phyloP scores from a whole-genome alignment of 176 grass and related monocot genomes.

The Oryza coarctata region DNA sequence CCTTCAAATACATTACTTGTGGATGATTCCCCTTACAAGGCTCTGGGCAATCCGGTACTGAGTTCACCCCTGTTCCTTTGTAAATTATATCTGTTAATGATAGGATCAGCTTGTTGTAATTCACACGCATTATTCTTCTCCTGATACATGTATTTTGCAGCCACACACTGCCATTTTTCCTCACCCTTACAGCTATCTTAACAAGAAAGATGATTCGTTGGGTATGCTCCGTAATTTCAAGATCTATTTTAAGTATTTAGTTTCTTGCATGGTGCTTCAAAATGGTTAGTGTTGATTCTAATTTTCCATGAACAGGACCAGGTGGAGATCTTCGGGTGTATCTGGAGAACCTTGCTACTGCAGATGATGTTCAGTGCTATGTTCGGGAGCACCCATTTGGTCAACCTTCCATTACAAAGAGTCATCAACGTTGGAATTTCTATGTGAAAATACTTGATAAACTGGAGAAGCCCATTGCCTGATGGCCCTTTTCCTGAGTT shows the following conservation, averaged over 20 bases:
- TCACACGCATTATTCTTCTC: conserved; percentile 21
- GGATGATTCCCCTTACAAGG: conserved; percentile 98
- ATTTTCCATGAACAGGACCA: conserved; percentile 52
- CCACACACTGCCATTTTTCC: conserved; percentile 89
- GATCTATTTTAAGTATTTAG: conserved; percentile 15
- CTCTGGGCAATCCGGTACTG: conserved; percentile 83
- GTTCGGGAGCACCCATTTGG: conserved; percentile 76
- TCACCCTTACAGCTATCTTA: conserved; percentile 48
- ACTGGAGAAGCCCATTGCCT: conserved; percentile 24
- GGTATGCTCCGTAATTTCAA: conserved; percentile 50
- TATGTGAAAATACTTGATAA: conserved; percentile 61
- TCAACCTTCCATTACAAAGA: conserved; percentile 65
- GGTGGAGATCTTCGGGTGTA: conserved; percentile 79
- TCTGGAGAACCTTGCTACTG: conserved; percentile 60
- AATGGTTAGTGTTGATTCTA: conserved; percentile 29
- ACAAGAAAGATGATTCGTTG: conserved; percentile 62
- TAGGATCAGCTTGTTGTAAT: conserved; percentile 25
- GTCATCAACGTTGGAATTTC: conserved; percentile 67
- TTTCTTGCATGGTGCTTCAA: not conserved
- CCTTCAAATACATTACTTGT: conserved; percentile 90
- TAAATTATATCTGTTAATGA: conserved; percentile 1
- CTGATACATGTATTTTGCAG: conserved; percentile 51
- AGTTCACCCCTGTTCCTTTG: conserved; percentile 4
- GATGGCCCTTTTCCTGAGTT: not conserved
- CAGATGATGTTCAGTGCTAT: conserved; percentile 72